A percentile compares a stretch with the other conserved stretches of the same genome.
Evolutionary conservation across 129 eudicot genomes (phyloP).

Genomic region (Flaveria brownii): DNA sequence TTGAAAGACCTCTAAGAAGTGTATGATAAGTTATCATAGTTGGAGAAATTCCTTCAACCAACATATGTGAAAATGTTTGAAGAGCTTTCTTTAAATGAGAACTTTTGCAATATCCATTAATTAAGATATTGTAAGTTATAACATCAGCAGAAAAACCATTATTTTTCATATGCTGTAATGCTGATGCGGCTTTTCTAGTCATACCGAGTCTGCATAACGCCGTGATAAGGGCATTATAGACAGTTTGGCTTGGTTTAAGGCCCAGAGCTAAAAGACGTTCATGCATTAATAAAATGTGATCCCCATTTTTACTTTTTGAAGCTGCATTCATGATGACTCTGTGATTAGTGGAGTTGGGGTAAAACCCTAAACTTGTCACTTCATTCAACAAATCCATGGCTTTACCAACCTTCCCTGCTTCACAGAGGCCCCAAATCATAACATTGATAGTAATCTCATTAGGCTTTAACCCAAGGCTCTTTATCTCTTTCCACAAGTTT

Average conservation of each 20-base stretch:
- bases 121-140: slow-evolving; percentile 69
- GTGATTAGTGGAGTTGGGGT: slow-evolving; percentile 56
- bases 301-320: slow-evolving; percentile 64
- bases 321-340: slow-evolving; percentile 58
- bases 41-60: slow-evolving; percentile 66
- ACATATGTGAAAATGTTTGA: slow-evolving; percentile 57
- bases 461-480: slow-evolving; percentile 49
- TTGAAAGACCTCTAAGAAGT: slow-evolving; percentile 59
- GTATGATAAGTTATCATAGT: slow-evolving; percentile 69
- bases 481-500: slow-evolving; percentile 62
- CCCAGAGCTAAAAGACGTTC: slow-evolving; percentile 72
- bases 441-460: slow-evolving; percentile 61
- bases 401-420: slow-evolving; percentile 53
- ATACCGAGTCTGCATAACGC: slow-evolving; percentile 76
- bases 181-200: slow-evolving; percentile 75
- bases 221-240: slow-evolving; percentile 59
- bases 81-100: slow-evolving; percentile 59
- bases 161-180: slow-evolving; percentile 57
- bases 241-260: slow-evolving; percentile 52
- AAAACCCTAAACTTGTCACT: slow-evolving; percentile 48
- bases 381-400: slow-evolving; percentile 64
- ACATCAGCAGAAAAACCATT: slow-evolving; percentile 66
- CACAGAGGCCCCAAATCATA: slow-evolving; percentile 64
- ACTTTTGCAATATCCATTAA: slow-evolving; percentile 76
- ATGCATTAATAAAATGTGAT: slow-evolving; percentile 55